Percentiles rank a stretch among this genome's conserved stretches.
Conservation (phyloP, 192 early-diverging fungal species). For the Entophlyctis luteolus region DNA sequence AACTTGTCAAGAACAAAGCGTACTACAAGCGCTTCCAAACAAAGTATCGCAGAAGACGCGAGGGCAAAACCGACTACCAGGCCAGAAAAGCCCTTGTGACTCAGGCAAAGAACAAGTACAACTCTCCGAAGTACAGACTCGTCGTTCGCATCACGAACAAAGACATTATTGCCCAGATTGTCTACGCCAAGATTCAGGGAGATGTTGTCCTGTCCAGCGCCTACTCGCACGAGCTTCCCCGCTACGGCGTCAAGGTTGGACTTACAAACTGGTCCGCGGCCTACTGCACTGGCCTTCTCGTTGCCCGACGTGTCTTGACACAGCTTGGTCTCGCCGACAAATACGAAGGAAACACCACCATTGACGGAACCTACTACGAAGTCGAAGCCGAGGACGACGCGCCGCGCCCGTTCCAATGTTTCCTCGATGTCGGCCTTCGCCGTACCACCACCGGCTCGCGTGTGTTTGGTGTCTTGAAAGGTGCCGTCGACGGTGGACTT, state of each 20-base stretch:
- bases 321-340: conserved; percentile 93
- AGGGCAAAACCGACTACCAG: conserved; percentile 99
- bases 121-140: conserved; percentile 99
- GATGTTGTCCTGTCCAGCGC: conserved; percentile 93
- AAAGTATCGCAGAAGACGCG: conserved; percentile 98
- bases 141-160: conserved; percentile 99
- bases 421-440: conserved; percentile 94
- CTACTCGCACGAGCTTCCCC: conserved; percentile 94
- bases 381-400: conserved; percentile 84
- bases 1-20: conserved; percentile 94
- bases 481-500: conserved; percentile 98
- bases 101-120: conserved; percentile 99
- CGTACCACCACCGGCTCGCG: conserved; percentile 96
- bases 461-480: conserved; percentile 97
- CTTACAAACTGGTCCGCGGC: conserved; percentile 99
- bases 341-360: conserved; percentile 91
- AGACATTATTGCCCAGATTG: conserved; percentile 93
- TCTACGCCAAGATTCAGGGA: conserved; percentile 97
- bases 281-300: conserved; percentile 95
- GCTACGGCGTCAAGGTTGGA: conserved; percentile 95
- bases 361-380: conserved; percentile 82
- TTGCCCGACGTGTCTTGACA: conserved; percentile 90
- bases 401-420: conserved; percentile 95
- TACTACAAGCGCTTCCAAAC: conserved; percentile 99
- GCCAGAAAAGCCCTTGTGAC: conserved; percentile 95